These are phyloP conservation scores for Zoysia matrella DNA, from an alignment of 202 grass and related monocot species.

Conservation along the genomic window DNA sequence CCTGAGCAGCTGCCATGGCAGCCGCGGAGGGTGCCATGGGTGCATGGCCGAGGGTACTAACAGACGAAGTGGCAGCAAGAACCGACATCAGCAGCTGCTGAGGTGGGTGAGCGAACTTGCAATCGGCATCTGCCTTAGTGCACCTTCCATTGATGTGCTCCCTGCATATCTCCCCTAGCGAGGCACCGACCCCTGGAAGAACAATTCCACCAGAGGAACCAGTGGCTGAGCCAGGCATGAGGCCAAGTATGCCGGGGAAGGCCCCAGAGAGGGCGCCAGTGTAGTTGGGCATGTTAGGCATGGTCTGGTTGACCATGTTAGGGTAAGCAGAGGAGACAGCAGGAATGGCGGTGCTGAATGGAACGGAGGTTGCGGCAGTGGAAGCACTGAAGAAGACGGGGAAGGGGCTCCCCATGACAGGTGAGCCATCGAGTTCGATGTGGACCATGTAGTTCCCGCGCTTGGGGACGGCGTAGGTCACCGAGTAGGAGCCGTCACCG, in stretches of 20 bases:
- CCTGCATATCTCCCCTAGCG: conserved; percentile 82
- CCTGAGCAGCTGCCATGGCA: conserved; percentile 96
- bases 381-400: conserved; percentile 89
- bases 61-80: conserved; percentile 69
- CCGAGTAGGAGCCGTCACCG: conserved; percentile 78
- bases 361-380: conserved; percentile 26
- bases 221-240: conserved; percentile 52
- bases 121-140: conserved; percentile 51
- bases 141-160: conserved; percentile 83
- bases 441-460: conserved; percentile 95
- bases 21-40: conserved; percentile 90
- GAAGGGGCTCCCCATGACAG: conserved; percentile 90
- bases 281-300: conserved; percentile 99
- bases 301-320: conserved; percentile 96
- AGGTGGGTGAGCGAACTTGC: conserved; percentile 77
- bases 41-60: conserved; percentile 59
- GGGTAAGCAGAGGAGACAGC: conserved; percentile 57
- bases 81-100: conserved; percentile 82
- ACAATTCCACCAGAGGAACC: conserved; percentile 73
- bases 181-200: conserved; percentile 78
- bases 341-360: conserved; percentile 38
- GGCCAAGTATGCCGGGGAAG: conserved; percentile 70
- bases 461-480: conserved; percentile 82
- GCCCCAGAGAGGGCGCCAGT: conserved; percentile 55
- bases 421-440: conserved; percentile 63